Evolutionary conservation across 2,329 filamentous ascomycete genomes (phyloP), one percentile per base, ranked within the genome.

Genomic region (Stemphylium vesicarium): DNA sequence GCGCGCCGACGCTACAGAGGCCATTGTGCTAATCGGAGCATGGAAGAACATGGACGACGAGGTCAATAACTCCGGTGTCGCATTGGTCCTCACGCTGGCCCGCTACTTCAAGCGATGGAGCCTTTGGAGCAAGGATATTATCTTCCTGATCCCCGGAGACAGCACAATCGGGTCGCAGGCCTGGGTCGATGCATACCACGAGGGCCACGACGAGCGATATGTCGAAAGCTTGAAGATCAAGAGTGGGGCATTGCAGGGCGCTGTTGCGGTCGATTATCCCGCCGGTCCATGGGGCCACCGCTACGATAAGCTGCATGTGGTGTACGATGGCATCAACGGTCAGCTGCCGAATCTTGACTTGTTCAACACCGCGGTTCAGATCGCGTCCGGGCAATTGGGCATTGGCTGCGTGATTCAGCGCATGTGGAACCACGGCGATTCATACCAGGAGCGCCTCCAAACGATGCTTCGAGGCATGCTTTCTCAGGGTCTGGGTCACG

Each of bases 41-140:
- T 96, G 93, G 92, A 87, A 83, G 71, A 97, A 93, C 64, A 88
- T 90, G 64, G 85, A 91, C 50, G 87, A 85, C 22, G 83, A 89
- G 64, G 78, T 93, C 64, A 99, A 99, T 77, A 84, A 88, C 60
- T 95, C 93, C 57, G 95, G 94, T 15, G 88, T 99, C 5, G 88
- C 92, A 7, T 83, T 99, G 29, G 88, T 92, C 2, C 79, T 99
- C 67, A 93, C 94, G 0, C 78, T 99, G 64, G 91, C 92, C 24
- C 86, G 95, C 63, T 99, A 99, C 77, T 98, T 99, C 79, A 96
- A 96, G 77, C 86, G 89, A 65, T 99, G 95, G 95, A 97, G 92
- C 48, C 83, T 99, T 24, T 99, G 95, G 95, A 97, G 93, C 55
- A 99, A 99, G 77, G 95, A 99, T 74, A 96, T 99, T 64, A 94